phyloP scores from a whole-genome alignment of 805 yeast genomes.

The Candida glaebosa region DNA sequence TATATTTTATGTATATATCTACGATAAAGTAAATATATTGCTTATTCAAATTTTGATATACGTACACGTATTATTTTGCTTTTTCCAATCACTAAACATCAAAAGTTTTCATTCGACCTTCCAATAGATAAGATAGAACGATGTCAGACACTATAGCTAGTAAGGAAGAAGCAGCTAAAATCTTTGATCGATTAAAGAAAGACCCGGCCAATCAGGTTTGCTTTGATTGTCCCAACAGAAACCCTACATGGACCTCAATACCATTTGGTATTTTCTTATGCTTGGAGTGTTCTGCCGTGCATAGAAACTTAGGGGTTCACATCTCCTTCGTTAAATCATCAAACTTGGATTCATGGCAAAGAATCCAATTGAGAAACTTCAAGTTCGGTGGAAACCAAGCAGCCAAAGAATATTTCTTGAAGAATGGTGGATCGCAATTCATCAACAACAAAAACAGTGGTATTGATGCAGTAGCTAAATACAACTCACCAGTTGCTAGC shows the following conservation, averaged over 20 bases:
- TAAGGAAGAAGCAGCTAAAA: conserved; percentile 63
- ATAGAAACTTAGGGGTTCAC: conserved; percentile 94
- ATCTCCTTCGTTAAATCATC: conserved; percentile 92
- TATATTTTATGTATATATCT: conserved; percentile 6
- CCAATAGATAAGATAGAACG: background rate
- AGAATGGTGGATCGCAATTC: conserved; percentile 80
- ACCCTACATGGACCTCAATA: conserved; percentile 98
- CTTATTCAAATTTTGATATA: no score
- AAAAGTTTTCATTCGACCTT: background rate
- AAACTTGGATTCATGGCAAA: conserved; percentile 90
- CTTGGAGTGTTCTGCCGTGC: conserved; percentile 92
- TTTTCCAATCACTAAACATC: background rate
- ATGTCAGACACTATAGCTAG: conserved; percentile 54
- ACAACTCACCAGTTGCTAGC: conserved; percentile 74
- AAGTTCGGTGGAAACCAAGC: conserved; percentile 90
- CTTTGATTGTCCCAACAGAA: conserved; percentile 90
- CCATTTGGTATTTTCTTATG: conserved; percentile 93
- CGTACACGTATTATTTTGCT: conserved; percentile 1
- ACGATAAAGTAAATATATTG: background rate
- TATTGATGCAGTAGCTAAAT: conserved; percentile 68
- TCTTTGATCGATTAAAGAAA: conserved; percentile 62
- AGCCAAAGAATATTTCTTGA: conserved; percentile 78
- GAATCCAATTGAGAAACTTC: conserved; percentile 85
- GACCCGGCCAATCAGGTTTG: conserved; percentile 77
- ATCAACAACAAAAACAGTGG: conserved; percentile 41